Evolutionary conservation across 2,329 filamentous ascomycete species (phyloP), one percentile per base, ranked within the genome.

Genomic region (Paraconiothyrium brasiliense): DNA sequence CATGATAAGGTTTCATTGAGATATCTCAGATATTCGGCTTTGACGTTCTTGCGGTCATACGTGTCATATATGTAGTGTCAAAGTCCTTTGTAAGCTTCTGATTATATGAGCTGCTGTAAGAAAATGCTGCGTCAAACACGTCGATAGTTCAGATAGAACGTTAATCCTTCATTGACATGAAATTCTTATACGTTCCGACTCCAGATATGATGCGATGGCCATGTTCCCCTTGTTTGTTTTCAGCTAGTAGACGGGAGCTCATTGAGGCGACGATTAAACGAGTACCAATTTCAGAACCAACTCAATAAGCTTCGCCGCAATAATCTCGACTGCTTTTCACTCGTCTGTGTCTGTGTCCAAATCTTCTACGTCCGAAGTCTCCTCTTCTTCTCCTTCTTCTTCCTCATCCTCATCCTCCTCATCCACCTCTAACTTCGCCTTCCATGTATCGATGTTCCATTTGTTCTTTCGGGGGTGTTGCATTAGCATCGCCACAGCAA

Each of bases 381-480:
- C 27, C 3, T 30, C 6, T 6, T 47, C 22, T 8, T 34, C 24
- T 10, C 4, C 16, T 16, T 22, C 32, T 10, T 27, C 3, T 20
- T 30, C 6, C 27, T 47, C 22, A 14, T 34, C 24, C 24, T 14
- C 16, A 24, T 22, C 32, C n/a, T 27, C 3, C 35, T 52, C 49
- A 14, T 52, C 49, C 3, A 20, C 49, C 11, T 54, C 51, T 2
- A 54, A 14, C 14, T 30, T 16, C 2, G 35, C 37, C 24, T 54
- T 54, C 51, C 51, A 54, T 1, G 37, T 54, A 4, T 54, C 37
- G 6, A 20, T 9, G 5, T 30, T 22, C 51, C 51, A 54, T 3
- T 54, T 34, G 24, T 54, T 44, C 37, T 54, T 54, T 1, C 37
- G 22, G 1, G 51, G 51, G 32, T 54, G 37, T 44, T 44, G 11